phyloP scores from a whole-genome alignment of 345 rosid species.

The Syzygium grande region DNA sequence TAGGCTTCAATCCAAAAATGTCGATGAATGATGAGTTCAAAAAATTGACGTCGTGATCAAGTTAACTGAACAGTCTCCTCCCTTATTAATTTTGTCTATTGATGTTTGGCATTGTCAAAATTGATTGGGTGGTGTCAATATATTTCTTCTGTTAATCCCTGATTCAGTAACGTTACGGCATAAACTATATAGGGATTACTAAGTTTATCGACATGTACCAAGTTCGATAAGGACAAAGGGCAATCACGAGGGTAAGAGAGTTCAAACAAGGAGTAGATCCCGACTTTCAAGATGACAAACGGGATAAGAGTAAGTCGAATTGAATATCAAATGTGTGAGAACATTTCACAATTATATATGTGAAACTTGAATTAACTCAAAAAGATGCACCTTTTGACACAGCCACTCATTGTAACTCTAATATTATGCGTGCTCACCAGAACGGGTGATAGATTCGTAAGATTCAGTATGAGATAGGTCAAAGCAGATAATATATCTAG shows the following conservation, averaged over 20 bases:
- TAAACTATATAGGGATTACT: background rate
- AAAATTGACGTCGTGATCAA: background rate
- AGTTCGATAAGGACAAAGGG: background rate
- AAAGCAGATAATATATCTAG: background rate
- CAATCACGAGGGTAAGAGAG: background rate
- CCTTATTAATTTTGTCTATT: background rate
- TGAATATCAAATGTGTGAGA: background rate
- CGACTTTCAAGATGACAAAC: fast-evolving
- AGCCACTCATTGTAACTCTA: background rate
- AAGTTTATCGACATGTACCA: background rate
- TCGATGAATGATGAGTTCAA: background rate
- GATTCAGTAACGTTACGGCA: background rate
- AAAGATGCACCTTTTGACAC: background rate
- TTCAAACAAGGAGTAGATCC: background rate
- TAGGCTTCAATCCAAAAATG: background rate
- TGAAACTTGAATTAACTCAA: background rate
- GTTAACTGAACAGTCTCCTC: background rate
- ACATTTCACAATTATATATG: background rate
- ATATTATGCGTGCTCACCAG: background rate
- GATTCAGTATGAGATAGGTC: fast-evolving
- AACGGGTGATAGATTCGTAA: background rate
- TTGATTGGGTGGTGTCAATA: background rate
- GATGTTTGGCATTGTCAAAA: background rate
- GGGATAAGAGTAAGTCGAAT: background rate
- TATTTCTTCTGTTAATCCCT: background rate